Evolutionary conservation across 2,329 filamentous ascomycete genomes (phyloP).

Genomic region (Aspergillus sp.): DNA sequence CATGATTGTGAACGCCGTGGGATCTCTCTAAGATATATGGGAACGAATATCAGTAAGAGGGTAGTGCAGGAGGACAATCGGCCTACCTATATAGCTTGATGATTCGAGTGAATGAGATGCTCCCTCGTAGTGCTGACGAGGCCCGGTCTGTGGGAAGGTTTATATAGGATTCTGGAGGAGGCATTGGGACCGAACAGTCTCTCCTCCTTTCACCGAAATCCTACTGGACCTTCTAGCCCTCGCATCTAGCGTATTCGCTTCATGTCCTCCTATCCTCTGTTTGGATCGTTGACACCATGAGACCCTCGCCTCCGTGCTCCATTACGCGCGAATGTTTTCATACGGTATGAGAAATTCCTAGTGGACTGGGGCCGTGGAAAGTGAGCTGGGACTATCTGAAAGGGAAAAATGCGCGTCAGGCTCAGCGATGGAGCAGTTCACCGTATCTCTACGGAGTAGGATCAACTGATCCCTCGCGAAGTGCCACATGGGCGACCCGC

Average conservation of each 20-base stretch:
- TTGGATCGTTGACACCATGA: background rate
- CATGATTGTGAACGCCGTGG: slow-evolving; percentile 3
- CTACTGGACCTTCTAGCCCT: background rate
- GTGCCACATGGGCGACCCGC: background rate
- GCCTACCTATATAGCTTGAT: background rate
- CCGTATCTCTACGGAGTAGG: background rate
- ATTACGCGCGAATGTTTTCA: background rate
- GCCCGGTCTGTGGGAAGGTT: background rate
- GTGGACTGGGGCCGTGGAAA: background rate
- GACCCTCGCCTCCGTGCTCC: background rate
- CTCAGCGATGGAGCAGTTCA: no score
- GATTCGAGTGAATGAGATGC: background rate
- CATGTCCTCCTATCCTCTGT: background rate
- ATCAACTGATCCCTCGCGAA: background rate
- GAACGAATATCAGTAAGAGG: background rate
- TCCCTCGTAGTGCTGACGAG: background rate
- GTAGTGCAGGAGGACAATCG: background rate
- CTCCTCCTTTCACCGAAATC: background rate
- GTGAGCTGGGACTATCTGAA: background rate
- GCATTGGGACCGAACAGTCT: background rate
- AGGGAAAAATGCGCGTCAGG: background rate
- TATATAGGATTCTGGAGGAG: background rate
- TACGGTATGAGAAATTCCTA: background rate
- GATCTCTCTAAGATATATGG: background rate
- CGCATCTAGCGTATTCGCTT: background rate